Conservation (phyloP, 2,329 filamentous ascomycete species). For the Paraconiothyrium brasiliense region DNA sequence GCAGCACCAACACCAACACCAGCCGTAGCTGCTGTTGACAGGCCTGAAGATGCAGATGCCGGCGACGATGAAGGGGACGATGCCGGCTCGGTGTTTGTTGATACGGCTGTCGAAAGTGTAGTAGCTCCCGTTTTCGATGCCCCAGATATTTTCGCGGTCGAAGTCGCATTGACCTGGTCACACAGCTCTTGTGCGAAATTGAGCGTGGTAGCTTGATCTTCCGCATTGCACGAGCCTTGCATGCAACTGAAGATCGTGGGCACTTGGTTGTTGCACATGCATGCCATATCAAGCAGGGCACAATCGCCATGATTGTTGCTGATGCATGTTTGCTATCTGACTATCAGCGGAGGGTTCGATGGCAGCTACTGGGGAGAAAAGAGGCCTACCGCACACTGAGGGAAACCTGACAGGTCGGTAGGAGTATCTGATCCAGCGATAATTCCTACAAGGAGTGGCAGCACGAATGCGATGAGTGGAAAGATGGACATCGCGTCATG, state of each 20-base stretch:
- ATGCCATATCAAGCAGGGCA: slow-evolving; percentile 7
- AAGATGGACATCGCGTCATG: slow-evolving; percentile 3
- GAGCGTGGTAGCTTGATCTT: slow-evolving; percentile 4
- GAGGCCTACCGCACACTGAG: slow-evolving; percentile 5
- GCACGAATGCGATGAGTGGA: neutral
- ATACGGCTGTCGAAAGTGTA: neutral
- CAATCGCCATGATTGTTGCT: slow-evolving; percentile 6
- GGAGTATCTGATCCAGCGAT: slow-evolving; percentile 1
- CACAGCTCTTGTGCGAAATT: slow-evolving; percentile 3
- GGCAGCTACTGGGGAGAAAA: neutral
- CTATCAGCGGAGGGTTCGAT: neutral
- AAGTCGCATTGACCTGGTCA: neutral
- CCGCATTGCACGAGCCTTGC: slow-evolving; percentile 9
- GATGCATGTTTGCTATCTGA: slow-evolving; percentile 10
- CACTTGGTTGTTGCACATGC: slow-evolving; percentile 12
- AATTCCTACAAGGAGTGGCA: neutral
- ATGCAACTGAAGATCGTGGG: slow-evolving; percentile 12
- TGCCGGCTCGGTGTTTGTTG: neutral
- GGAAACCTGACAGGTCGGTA: slow-evolving; percentile 5
- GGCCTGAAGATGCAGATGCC: neutral
- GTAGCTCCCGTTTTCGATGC: neutral
- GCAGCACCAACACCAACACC: slow-evolving; percentile 2
- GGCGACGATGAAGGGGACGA: neutral
- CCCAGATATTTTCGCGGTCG: neutral
- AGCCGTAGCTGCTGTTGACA: neutral